These are phyloP conservation scores for Forsythia suspensa DNA, from an alignment of 257 asterid genomes.

Conservation along the genomic window DNA sequence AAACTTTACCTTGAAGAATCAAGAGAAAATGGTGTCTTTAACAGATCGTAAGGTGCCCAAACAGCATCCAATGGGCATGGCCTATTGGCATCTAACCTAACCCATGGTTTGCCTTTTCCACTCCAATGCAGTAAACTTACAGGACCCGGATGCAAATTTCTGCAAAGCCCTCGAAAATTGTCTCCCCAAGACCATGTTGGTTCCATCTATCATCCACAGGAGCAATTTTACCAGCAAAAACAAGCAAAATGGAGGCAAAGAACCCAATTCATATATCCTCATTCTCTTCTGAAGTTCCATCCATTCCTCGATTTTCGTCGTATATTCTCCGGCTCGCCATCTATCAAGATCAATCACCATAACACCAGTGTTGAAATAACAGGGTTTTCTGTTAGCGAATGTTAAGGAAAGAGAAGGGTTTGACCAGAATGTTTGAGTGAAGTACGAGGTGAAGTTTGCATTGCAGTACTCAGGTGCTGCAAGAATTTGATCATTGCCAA, in stretches of 20 bases:
- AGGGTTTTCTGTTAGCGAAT: slow-evolving; percentile 31
- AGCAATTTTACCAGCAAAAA: slow-evolving; percentile 45
- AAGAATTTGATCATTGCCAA: slow-evolving; percentile 22
- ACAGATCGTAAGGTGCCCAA: slow-evolving; percentile 53
- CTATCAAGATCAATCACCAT: slow-evolving; percentile 44
- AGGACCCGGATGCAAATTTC: slow-evolving; percentile 44
- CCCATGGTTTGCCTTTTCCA: slow-evolving; percentile 57
- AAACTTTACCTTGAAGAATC: slow-evolving; percentile 24
- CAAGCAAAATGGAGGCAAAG: slow-evolving; percentile 49
- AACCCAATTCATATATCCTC: slow-evolving; percentile 46
- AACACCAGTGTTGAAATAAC: slow-evolving; percentile 48
- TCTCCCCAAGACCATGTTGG: slow-evolving; percentile 53
- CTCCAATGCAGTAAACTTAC: slow-evolving; percentile 51
- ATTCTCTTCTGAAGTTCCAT: slow-evolving; percentile 49
- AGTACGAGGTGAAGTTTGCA: slow-evolving; percentile 42
- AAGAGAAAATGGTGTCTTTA: slow-evolving; percentile 28
- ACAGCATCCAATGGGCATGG: slow-evolving; percentile 55
- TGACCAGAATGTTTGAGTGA: slow-evolving; percentile 44
- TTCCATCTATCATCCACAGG: slow-evolving; percentile 49
- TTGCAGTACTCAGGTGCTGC: slow-evolving; percentile 52
- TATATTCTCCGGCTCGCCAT: slow-evolving; percentile 40
- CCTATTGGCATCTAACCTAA: slow-evolving; percentile 35
- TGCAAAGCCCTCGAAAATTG: slow-evolving; percentile 41
- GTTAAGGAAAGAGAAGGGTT: slow-evolving; percentile 40
- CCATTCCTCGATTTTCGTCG: slow-evolving; percentile 39